Evolutionary conservation across 2,329 filamentous ascomycete species (phyloP), one percentile per base, ranked within the genome.

Genomic region (Talaromyces piceae): DNA sequence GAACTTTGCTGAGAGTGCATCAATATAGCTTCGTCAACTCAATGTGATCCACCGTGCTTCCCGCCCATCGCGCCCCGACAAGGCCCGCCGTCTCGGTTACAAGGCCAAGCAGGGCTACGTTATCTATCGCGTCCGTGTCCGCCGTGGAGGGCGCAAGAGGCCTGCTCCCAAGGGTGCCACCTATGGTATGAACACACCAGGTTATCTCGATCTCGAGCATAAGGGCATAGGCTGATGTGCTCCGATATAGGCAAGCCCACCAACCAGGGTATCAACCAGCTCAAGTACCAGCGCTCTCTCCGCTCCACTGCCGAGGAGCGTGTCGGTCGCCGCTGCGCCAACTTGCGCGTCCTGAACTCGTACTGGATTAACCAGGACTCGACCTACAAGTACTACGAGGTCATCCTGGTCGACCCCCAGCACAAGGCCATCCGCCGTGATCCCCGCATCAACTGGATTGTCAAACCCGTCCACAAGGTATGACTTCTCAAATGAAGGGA

Each of bases 361-460:
- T 98, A 98, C 91, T 98, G 94, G 94, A 89, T 98, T 83, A 98
- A 98, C 88, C 90, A 97, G 84, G 93, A 98, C 82, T 96, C 91
- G 57, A 98, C 93, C 78, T 98, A 97, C 88, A 98, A 98, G 84
- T 98, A 98, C 88, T 98, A 84, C 82, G 93, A 98, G 81, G 86
- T 97, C 77, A 97, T 98, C 81, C 88, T 96, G 72, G 91, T 98
- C 73, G 93, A 98, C 81, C 93, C 93, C 74, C 88, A 94, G 82
- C 93, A 98, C 88, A 97, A 97, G 85, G 93, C 93, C 72, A 98
- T 98, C 83, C 93, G 93, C 77, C 88, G 87, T 73, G 93, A 98
- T 77, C 81, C 93, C 70, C 91, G 93, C 78, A 97, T 98, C 88
- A 98, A 95, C 88, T 98, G 93, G 93, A 98, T 98, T 83, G 89